Evolutionary conservation across 2,329 filamentous ascomycete genomes (phyloP), one percentile per base, ranked within the genome.

Genomic region (Sarocladium brachiariae): DNA sequence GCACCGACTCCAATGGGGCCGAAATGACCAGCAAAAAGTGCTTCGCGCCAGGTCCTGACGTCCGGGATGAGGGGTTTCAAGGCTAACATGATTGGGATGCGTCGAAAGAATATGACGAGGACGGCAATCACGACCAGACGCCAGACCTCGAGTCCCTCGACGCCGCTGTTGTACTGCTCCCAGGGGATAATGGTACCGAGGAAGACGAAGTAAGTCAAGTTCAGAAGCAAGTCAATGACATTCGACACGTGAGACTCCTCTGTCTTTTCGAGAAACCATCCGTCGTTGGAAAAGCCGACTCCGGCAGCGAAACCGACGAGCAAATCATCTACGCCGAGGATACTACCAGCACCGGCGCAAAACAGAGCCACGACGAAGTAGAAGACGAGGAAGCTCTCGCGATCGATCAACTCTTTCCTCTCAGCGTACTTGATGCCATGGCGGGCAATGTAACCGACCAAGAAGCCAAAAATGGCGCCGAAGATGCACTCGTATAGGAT

Each of bases 191-290:
- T 96, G 50, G 93, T 89, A 50, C 93, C 93, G 56, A 99, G 87
- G 66, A 93, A 99, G 59, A 99, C 93, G 67, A 99, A 99, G 69
- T 97, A 99, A 2, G 92, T 81, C 82, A 99, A 80, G 69, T 99
- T 99, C 72, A 99, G 84, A 54, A 99, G 74, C 65, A 99, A 70
- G 74, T 99, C 93, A 63, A 99, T 99, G 65, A 99, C 93, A 81
- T 99, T 97, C 66, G 92, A 97, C 9, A 99, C 93, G 65, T 97
- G 93, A 0, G 93, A 92, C 68, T 99, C 93, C 65, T 99, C 93
- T 0, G 93, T 99, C 75, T 96, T 96, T 63, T 96, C 88, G 14
- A 88, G 87, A 61, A 99, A 99, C 93, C 93, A 99, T 57, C 93
- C 93, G 63, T 99, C 93, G 67, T 99, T 99, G 59, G 91, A 96